A percentile compares a stretch with the other conserved stretches of the same genome.
These are phyloP conservation scores for Begonia loranthoides DNA, from an alignment of 306 rosid genomes.

Conservation along the genomic window DNA sequence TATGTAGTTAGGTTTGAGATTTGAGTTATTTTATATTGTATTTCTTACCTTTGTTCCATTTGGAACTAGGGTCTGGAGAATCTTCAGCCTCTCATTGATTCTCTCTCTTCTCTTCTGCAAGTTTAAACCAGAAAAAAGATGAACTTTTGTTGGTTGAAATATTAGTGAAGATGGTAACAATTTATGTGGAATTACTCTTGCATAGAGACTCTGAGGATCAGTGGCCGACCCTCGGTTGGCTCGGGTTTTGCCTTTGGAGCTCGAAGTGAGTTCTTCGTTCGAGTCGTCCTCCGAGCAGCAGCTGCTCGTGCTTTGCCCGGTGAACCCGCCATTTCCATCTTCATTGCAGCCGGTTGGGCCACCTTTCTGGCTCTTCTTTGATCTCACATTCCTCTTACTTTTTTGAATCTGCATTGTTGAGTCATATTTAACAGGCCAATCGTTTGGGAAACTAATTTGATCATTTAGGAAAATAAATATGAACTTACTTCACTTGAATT, in stretches of 20 bases:
- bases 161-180: background rate
- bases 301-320: constrained; percentile 39
- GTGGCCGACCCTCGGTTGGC: constrained; percentile 52
- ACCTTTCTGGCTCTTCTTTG: constrained; percentile 35
- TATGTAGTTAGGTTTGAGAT: background rate
- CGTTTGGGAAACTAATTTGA: background rate
- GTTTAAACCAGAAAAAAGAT: constrained; percentile 3
- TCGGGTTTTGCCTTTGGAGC: constrained; percentile 29
- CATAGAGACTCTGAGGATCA: constrained; percentile 78
- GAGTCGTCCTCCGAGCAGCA: constrained; percentile 63
- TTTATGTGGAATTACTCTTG: constrained; percentile 38
- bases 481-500: constrained; percentile 34
- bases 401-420: constrained; percentile 20
- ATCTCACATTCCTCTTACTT: constrained; percentile 27
- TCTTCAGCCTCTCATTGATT: constrained; percentile 77
- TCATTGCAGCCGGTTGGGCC: constrained; percentile 26
- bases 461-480: background rate
- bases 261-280: constrained; percentile 32
- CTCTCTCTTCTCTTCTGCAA: constrained; percentile 93
- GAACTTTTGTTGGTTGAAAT: background rate
- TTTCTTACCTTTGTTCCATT: constrained; percentile 76
- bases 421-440: background rate
- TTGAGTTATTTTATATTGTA: background rate
- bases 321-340: constrained; percentile 17
- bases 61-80: constrained; percentile 71